These are phyloP conservation scores for Ogataea naganishii DNA, from an alignment of 805 yeast species.

Conservation along the genomic window DNA sequence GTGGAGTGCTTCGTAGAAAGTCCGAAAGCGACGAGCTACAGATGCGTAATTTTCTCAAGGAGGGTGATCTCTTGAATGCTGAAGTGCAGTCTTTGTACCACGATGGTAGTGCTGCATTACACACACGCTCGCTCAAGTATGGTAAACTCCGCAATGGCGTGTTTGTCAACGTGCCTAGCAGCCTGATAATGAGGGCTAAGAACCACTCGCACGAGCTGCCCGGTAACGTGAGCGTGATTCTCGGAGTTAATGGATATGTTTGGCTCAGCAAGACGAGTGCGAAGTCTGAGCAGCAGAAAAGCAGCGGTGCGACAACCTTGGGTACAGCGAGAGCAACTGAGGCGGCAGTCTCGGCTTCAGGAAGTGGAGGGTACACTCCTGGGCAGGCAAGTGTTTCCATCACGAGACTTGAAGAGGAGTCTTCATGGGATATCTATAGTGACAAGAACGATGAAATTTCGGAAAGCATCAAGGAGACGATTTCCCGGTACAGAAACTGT, in stretches of 20 bases:
- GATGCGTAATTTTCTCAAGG: constrained; percentile 90
- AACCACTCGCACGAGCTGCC: constrained; percentile 86
- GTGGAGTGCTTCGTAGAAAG: constrained; percentile 91
- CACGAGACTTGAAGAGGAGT: constrained; percentile 77
- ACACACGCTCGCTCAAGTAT: constrained; percentile 89
- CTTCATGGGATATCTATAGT: constrained; percentile 91
- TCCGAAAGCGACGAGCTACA: constrained; percentile 93
- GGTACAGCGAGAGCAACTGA: constrained; percentile 25
- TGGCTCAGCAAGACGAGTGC: constrained; percentile 80
- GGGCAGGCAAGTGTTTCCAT: constrained; percentile 61
- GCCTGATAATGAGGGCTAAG: constrained; percentile 75
- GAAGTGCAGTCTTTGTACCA: constrained; percentile 86
- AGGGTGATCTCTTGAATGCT: constrained; percentile 91
- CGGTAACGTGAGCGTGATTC: constrained; percentile 82
- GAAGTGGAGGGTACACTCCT: constrained; percentile 31
- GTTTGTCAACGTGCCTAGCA: constrained; percentile 72
- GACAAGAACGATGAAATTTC: constrained; percentile 78
- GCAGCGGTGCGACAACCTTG: constrained; percentile 10
- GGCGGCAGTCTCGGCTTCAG: constrained; percentile 27
- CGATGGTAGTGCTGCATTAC: constrained; percentile 90
- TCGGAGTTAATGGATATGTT: constrained; percentile 92
- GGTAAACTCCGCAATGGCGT: constrained; percentile 93
- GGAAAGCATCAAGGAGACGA: constrained; percentile 54
- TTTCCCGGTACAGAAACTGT: constrained; percentile 80
- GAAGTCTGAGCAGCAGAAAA: constrained; percentile 15